These are phyloP conservation scores for Tremella mesenterica DNA, from an alignment of 768 basidiomycete genomes.

Conservation along the genomic window DNA sequence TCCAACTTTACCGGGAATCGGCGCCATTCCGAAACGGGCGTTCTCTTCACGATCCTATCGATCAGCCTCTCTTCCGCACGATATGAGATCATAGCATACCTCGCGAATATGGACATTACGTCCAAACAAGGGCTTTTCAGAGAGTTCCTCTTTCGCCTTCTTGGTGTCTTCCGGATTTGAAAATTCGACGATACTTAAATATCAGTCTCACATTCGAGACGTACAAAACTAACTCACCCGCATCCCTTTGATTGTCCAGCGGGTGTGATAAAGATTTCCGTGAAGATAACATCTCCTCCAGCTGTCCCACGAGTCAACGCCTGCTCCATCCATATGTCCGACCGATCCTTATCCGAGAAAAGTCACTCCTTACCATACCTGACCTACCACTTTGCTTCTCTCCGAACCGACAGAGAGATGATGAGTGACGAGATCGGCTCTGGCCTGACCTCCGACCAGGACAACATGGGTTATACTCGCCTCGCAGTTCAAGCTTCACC, in stretches of 20 bases:
- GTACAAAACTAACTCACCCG: constrained; percentile 61
- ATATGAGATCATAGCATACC: constrained; percentile 52
- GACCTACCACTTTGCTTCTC: neutral
- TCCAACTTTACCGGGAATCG: constrained; percentile 91
- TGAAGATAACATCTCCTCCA: constrained; percentile 99
- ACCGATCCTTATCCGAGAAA: neutral
- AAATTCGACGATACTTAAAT: constrained; percentile 82
- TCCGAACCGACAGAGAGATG: neutral
- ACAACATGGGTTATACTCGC: neutral
- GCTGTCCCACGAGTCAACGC: constrained; percentile 49
- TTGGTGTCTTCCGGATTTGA: constrained; percentile 80
- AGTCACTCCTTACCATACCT: neutral
- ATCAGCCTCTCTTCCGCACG: constrained; percentile 3
- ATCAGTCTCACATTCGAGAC: constrained; percentile 1
- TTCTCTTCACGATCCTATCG: constrained; percentile 88
- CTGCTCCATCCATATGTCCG: neutral
- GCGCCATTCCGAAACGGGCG: constrained; percentile 88
- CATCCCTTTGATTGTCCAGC: constrained; percentile 97
- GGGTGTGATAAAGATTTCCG: constrained; percentile 95
- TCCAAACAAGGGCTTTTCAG: constrained; percentile 81
- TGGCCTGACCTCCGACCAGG: neutral
- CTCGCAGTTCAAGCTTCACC: neutral
- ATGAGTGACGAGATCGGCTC: neutral
- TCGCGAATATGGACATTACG: constrained; percentile 94
- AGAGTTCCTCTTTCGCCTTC: constrained; percentile 78